Percentiles rank a stretch among this genome's conserved stretches.
These are phyloP conservation scores for Penicillium malachiteum DNA, from an alignment of 495 filamentous ascomycete genomes.

Conservation along the genomic window DNA sequence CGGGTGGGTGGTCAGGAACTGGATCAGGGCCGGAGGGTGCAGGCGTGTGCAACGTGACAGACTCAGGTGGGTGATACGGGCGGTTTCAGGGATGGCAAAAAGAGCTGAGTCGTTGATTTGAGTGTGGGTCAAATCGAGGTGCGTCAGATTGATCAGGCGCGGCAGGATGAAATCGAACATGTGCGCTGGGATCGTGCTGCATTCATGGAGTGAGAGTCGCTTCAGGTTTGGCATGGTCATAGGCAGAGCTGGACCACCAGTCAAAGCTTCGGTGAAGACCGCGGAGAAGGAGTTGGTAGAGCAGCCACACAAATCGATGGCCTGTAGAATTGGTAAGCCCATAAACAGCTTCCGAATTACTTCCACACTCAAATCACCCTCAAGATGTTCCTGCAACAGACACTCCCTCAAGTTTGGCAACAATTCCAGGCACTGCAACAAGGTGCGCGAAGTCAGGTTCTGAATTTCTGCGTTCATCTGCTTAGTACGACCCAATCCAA, in stretches of 20 bases:
- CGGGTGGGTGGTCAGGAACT: constrained; percentile 73
- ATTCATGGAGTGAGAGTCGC: constrained; percentile 78
- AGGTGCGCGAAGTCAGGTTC: constrained; percentile 75
- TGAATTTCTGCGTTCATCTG: constrained; percentile 78
- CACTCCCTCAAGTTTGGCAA: constrained; percentile 79
- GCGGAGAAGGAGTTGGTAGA: constrained; percentile 68
- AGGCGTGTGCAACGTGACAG: constrained; percentile 73
- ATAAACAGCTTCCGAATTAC: constrained; percentile 72
- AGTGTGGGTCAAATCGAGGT: constrained; percentile 79
- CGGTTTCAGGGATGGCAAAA: constrained; percentile 66
- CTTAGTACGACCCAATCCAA: constrained; percentile 75
- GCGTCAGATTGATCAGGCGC: constrained; percentile 66
- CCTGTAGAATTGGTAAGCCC: constrained; percentile 63
- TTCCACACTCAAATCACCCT: constrained; percentile 68
- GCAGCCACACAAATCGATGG: constrained; percentile 78
- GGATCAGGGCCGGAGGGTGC: constrained; percentile 62
- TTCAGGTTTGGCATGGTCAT: constrained; percentile 56
- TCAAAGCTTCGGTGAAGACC: constrained; percentile 52
- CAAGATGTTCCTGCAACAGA: constrained; percentile 78
- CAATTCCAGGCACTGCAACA: constrained; percentile 72
- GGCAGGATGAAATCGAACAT: constrained; percentile 72
- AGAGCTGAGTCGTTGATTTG: constrained; percentile 74
- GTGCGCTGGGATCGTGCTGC: constrained; percentile 66
- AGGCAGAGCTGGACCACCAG: constrained; percentile 41
- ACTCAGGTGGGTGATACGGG: constrained; percentile 76